phyloP scores from a whole-genome alignment of 2,329 filamentous ascomycete species.

The Lomentospora prolificans region DNA sequence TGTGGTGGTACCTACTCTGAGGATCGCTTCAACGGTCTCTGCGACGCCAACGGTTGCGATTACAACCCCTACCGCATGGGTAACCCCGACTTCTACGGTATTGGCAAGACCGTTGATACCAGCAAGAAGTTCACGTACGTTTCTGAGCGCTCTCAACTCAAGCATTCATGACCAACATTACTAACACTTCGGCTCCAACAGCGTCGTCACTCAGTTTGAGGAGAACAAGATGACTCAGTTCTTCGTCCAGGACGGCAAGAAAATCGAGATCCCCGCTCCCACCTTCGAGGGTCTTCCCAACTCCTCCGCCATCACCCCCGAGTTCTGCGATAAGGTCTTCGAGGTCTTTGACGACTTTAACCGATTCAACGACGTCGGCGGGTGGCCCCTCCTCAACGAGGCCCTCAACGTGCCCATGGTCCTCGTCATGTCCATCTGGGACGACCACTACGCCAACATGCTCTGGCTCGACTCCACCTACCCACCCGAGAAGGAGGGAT shows the following conservation, averaged over 20 bases:
- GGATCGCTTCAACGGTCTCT: conserved; percentile 45
- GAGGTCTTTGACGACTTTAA: conserved; percentile 33
- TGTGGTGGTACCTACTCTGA: conserved; percentile 40
- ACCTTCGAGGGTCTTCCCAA: conserved; percentile 33
- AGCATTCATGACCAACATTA: too few species aligned
- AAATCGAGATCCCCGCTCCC: conserved; percentile 35
- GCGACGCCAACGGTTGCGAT: conserved; percentile 57
- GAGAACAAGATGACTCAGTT: conserved; percentile 39
- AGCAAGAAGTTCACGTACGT: conserved; percentile 38
- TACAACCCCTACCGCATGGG: conserved; percentile 57
- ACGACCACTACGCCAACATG: conserved; percentile 54
- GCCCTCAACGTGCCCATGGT: conserved; percentile 51
- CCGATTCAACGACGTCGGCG: conserved; percentile 44
- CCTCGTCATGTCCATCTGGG: conserved; percentile 51
- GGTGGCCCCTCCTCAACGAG: conserved; percentile 42
- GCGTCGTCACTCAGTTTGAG: conserved; percentile 52
- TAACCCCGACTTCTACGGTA: conserved; percentile 49
- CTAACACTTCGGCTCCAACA: conserved; percentile 2
- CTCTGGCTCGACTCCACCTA: conserved; percentile 64
- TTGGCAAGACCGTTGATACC: conserved; percentile 47
- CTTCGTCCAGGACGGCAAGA: conserved; percentile 49
- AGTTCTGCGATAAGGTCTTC: conserved; percentile 49
- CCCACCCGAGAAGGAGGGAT: conserved; percentile 27
- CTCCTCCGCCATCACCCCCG: conserved; percentile 45
- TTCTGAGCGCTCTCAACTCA: too few species aligned